These are phyloP conservation scores for Penicillium alfredii DNA, from an alignment of 495 filamentous ascomycete species.

Conservation along the genomic window DNA sequence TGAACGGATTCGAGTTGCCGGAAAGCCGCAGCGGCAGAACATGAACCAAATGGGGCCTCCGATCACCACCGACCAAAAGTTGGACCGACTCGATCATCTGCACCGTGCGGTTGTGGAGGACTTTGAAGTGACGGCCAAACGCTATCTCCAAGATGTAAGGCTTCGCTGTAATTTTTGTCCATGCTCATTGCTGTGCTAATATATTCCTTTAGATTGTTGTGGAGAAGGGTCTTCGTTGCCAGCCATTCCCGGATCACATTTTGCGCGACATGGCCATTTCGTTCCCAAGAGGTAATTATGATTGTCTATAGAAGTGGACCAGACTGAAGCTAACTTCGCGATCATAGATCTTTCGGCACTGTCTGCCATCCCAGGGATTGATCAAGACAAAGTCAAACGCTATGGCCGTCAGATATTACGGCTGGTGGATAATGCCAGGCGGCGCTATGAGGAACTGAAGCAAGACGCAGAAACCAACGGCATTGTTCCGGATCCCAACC, in stretches of 20 bases:
- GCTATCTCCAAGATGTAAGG: slow-evolving; percentile 52
- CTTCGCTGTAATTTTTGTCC: background rate
- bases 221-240: slow-evolving; percentile 50
- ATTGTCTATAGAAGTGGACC: background rate
- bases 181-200: slow-evolving; percentile 11
- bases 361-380: slow-evolving; percentile 60
- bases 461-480: slow-evolving; percentile 39
- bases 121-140: slow-evolving; percentile 58
- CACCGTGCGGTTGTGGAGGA: slow-evolving; percentile 60
- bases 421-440: slow-evolving; percentile 51
- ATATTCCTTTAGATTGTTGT: slow-evolving; percentile 49
- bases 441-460: slow-evolving; percentile 55
- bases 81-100: slow-evolving; percentile 54
- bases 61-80: slow-evolving; percentile 63
- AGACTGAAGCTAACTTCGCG: slow-evolving; percentile 3
- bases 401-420: slow-evolving; percentile 64
- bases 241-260: slow-evolving; percentile 71
- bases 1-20: slow-evolving; percentile 47
- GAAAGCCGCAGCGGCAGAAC: slow-evolving; percentile 30
- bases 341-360: slow-evolving; percentile 50
- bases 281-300: slow-evolving; percentile 55
- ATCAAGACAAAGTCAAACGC: slow-evolving; percentile 59
- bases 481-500: slow-evolving; percentile 49
- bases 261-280: slow-evolving; percentile 78
- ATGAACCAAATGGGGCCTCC: slow-evolving; percentile 53